Percentiles rank a stretch among this genome's conserved stretches.
Evolutionary conservation across 192 early-diverging fungal genomes (phyloP).

Genomic region (Podila minutissima): DNA sequence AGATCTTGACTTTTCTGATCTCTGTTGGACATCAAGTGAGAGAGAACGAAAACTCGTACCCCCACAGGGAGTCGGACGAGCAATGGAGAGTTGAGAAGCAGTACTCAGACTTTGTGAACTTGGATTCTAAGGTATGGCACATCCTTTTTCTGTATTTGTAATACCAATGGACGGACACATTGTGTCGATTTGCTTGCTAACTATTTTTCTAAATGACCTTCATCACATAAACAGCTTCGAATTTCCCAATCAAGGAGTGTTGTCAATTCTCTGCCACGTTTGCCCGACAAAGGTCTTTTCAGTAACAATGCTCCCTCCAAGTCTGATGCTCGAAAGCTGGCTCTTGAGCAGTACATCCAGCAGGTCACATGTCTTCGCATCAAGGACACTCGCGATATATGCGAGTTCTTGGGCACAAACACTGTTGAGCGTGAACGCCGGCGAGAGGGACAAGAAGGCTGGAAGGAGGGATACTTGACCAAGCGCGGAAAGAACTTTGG

Average conservation of each 20-base stretch:
- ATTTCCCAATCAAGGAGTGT: conserved; percentile 52
- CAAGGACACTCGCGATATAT: conserved; percentile 70
- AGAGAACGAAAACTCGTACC: conserved; percentile 23
- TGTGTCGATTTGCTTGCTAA: background rate
- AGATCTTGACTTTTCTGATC: conserved; percentile 72
- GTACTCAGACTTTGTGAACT: conserved; percentile 85
- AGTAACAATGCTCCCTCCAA: conserved; percentile 85
- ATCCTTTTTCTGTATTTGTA: background rate
- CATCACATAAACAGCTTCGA: conserved; percentile 21
- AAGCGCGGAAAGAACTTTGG: conserved; percentile 98
- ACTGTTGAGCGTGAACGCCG: conserved; percentile 59
- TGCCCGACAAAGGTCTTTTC: conserved; percentile 90
- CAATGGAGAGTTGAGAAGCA: conserved; percentile 90
- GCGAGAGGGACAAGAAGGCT: conserved; percentile 51
- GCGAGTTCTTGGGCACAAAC: conserved; percentile 84
- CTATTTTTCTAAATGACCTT: background rate
- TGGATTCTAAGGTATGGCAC: conserved; percentile 78
- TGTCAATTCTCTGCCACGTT: conserved; percentile 70
- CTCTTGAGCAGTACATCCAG: conserved; percentile 87
- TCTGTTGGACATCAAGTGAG: conserved; percentile 56
- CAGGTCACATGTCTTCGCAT: conserved; percentile 69
- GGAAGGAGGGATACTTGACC: conserved; percentile 88
- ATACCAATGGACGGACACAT: background rate
- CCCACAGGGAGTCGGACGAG: conserved; percentile 61
- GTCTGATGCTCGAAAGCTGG: conserved; percentile 87